Evolutionary conservation across 805 yeast genomes (phyloP).

Genomic region (Wickerhamomyces ciferrii): DNA sequence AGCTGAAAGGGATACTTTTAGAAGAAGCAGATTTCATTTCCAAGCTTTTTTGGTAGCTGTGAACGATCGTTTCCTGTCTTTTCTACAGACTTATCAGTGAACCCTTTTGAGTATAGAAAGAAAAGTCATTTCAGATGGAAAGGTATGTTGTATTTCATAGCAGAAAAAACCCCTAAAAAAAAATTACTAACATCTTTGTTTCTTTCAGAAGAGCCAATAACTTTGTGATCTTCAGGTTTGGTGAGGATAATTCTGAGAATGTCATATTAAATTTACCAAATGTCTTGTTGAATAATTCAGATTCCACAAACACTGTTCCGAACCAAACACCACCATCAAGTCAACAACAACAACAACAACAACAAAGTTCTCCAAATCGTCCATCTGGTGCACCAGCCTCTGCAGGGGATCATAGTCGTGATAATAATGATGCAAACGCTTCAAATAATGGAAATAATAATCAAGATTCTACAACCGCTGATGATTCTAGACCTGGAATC

Average conservation of each 20-base stretch:
- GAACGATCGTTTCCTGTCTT: neutral
- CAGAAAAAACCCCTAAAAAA: neutral
- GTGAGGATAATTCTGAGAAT: slow-evolving; percentile 11
- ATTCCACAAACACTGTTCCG: neutral
- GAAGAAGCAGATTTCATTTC: too few species aligned
- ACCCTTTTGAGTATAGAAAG: neutral
- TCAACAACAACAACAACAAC: slow-evolving; percentile 1
- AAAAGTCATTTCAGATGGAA: neutral
- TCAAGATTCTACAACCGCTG: neutral
- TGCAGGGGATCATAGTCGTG: neutral
- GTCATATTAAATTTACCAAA: slow-evolving; percentile 10
- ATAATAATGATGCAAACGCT: neutral
- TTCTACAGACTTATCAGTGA: too few species aligned
- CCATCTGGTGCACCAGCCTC: neutral
- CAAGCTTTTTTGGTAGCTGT: too few species aligned
- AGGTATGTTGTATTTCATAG: neutral
- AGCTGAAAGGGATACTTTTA: too few species aligned
- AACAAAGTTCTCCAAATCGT: neutral
- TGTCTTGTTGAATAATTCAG: neutral
- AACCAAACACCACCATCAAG: neutral
- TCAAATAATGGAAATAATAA: neutral
- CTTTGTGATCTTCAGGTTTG: slow-evolving; percentile 17
- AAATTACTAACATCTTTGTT: neutral
- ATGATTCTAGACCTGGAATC: neutral
- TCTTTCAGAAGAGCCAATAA: neutral